A percentile compares a stretch with the other conserved stretches of the same genome.
phyloP scores from a whole-genome alignment of 2,329 filamentous ascomycete genomes.

The Plenodomus tracheiphilus region DNA sequence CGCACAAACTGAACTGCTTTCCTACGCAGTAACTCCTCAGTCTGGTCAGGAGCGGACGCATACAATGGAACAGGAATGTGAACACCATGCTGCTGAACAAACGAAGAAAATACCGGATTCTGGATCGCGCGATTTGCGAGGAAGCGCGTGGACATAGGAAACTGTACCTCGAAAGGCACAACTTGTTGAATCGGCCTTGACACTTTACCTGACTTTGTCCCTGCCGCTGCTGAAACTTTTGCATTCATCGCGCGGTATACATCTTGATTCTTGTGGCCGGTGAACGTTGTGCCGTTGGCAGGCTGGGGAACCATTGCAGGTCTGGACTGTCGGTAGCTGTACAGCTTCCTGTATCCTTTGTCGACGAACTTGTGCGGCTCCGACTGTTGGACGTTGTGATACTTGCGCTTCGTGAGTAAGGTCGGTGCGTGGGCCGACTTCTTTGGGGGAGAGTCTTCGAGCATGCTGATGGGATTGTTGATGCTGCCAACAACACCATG shows the following conservation, averaged over 20 bases:
- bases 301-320: conserved; percentile 7
- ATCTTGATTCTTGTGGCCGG: conserved; percentile 17
- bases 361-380: conserved; percentile 17
- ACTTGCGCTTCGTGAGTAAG: background rate
- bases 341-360: conserved; percentile 10
- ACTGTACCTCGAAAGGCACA: conserved; percentile 11
- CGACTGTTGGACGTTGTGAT: background rate
- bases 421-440: background rate
- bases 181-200: background rate
- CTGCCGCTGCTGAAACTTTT: conserved; percentile 7
- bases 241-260: conserved; percentile 19
- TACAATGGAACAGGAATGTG: background rate
- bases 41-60: background rate
- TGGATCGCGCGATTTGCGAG: background rate
- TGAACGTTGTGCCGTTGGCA: conserved; percentile 12
- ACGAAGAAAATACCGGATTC: background rate
- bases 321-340: conserved; percentile 9
- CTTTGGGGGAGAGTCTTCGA: conserved; percentile 14
- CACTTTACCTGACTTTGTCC: background rate
- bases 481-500: conserved; percentile 12
- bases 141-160: conserved; percentile 5
- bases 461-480: conserved; percentile 29
- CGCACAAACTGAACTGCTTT: conserved; percentile 19
- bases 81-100: background rate
- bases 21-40: conserved; percentile 17